Evolutionary conservation across 495 filamentous ascomycete species (phyloP).

Genomic region (Talaromyces ruber): DNA sequence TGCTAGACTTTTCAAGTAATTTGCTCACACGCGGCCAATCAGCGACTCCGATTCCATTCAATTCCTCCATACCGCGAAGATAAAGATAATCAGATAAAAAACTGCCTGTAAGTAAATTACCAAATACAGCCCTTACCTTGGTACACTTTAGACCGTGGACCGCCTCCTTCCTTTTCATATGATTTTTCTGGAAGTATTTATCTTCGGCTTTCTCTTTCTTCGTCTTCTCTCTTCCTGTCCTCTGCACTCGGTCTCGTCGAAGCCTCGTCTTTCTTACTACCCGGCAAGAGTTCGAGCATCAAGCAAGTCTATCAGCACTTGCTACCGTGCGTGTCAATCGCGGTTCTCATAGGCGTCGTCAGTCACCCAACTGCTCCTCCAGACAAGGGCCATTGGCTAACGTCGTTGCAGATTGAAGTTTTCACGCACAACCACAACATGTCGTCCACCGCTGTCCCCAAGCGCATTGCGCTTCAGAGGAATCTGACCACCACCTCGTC

Average conservation of each 20-base stretch:
- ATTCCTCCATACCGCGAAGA: not conserved
- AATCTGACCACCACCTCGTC: conserved; percentile 49
- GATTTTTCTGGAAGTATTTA: conserved; percentile 8
- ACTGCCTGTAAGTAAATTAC: not conserved
- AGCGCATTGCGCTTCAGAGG: conserved; percentile 43
- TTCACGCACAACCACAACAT: conserved; percentile 19
- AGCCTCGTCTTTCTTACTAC: not conserved
- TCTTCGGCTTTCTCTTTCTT: not conserved
- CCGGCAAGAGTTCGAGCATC: not conserved
- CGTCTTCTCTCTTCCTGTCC: not conserved
- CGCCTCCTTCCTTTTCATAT: conserved; percentile 6
- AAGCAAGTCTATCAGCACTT: not conserved
- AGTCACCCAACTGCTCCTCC: not conserved
- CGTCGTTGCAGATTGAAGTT: not conserved
- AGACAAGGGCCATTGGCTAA: not conserved
- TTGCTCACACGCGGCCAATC: not conserved
- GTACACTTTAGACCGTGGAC: not conserved
- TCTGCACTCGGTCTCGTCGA: not conserved
- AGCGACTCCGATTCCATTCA: not conserved
- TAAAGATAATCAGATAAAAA: not conserved
- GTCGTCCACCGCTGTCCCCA: conserved; percentile 51
- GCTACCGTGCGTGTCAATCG: not conserved
- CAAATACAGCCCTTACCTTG: not conserved
- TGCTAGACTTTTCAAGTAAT: not conserved
- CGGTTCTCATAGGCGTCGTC: not conserved